These are phyloP conservation scores for Diutina ranongensis DNA, from an alignment of 1,139 yeast genomes.

Conservation along the genomic window DNA sequence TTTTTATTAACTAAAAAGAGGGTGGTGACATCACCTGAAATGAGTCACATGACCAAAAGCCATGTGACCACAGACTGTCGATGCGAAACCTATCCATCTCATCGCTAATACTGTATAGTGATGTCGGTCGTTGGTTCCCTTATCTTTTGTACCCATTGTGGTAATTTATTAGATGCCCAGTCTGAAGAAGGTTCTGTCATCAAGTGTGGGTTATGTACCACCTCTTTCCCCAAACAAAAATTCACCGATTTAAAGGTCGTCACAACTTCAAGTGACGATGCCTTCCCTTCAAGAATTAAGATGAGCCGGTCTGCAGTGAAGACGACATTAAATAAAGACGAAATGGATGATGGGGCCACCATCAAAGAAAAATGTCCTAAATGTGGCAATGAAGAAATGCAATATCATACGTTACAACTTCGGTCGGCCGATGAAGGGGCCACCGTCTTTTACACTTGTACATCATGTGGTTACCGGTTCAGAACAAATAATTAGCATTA, in stretches of 20 bases:
- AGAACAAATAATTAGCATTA: slow-evolving; percentile 70
- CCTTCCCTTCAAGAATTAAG: slow-evolving; percentile 79
- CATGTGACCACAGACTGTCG: not conserved
- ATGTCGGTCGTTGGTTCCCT: slow-evolving; percentile 96
- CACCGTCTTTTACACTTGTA: slow-evolving; percentile 90
- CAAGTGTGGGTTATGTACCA: slow-evolving; percentile 59
- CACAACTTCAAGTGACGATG: slow-evolving; percentile 78
- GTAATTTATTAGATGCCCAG: slow-evolving; percentile 70
- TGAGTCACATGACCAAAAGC: not conserved
- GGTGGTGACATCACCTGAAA: no score
- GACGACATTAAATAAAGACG: slow-evolving; percentile 66
- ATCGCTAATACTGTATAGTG: slow-evolving; percentile 2
- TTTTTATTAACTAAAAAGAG: not conserved
- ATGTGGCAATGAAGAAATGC: slow-evolving; percentile 98
- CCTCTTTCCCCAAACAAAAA: slow-evolving; percentile 41
- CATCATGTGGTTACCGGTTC: slow-evolving; percentile 83
- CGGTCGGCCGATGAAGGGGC: slow-evolving; percentile 99
- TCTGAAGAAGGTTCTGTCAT: slow-evolving; percentile 32
- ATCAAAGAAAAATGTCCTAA: slow-evolving; percentile 95
- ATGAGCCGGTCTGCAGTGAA: slow-evolving; percentile 84
- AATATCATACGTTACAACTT: slow-evolving; percentile 88
- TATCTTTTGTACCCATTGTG: slow-evolving; percentile 90
- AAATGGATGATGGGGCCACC: slow-evolving; percentile 87
- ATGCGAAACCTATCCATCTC: not conserved
- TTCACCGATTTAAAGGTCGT: slow-evolving; percentile 76